Evolutionary conservation across 2,329 filamentous ascomycete species (phyloP).

Genomic region (Penicillium expansum): DNA sequence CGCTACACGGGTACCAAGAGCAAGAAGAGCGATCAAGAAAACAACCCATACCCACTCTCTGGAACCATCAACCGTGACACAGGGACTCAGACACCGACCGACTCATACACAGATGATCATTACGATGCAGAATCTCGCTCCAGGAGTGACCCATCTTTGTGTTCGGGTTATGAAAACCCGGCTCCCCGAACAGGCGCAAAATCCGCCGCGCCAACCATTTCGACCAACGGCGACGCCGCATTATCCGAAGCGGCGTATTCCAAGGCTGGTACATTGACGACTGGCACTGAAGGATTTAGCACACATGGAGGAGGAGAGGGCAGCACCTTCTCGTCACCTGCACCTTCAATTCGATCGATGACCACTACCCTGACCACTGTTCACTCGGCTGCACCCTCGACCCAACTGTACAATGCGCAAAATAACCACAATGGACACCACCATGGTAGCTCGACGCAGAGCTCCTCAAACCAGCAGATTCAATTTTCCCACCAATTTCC

Average conservation of each 20-base stretch:
- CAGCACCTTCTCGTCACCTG: slow-evolving; percentile 65
- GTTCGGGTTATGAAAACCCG: slow-evolving; percentile 60
- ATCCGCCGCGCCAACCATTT: slow-evolving; percentile 74
- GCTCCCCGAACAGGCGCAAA: slow-evolving; percentile 63
- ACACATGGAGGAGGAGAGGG: slow-evolving; percentile 64
- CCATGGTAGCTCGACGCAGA: slow-evolving; percentile 39
- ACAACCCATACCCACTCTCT: slow-evolving; percentile 90
- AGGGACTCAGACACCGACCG: slow-evolving; percentile 46
- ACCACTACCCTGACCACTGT: slow-evolving; percentile 66
- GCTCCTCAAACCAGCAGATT: slow-evolving; percentile 40
- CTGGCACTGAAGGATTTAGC: slow-evolving; percentile 62
- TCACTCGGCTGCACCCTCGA: slow-evolving; percentile 58
- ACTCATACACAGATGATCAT: slow-evolving; percentile 51
- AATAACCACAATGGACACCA: slow-evolving; percentile 32
- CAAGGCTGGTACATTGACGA: slow-evolving; percentile 72
- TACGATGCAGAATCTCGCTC: slow-evolving; percentile 55
- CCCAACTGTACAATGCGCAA: slow-evolving; percentile 41
- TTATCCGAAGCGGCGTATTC: slow-evolving; percentile 74
- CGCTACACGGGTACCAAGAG: slow-evolving; percentile 33
- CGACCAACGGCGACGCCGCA: slow-evolving; percentile 76
- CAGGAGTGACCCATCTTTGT: slow-evolving; percentile 59
- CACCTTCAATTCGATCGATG: slow-evolving; percentile 63
- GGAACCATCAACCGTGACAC: slow-evolving; percentile 52
- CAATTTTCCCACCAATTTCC: slow-evolving; percentile 62
- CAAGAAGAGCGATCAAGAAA: slow-evolving; percentile 67